A percentile compares a stretch with the other conserved stretches of the same genome.
phyloP scores from a whole-genome alignment of 2,329 filamentous ascomycete genomes.

The Sporothrix humicola region DNA sequence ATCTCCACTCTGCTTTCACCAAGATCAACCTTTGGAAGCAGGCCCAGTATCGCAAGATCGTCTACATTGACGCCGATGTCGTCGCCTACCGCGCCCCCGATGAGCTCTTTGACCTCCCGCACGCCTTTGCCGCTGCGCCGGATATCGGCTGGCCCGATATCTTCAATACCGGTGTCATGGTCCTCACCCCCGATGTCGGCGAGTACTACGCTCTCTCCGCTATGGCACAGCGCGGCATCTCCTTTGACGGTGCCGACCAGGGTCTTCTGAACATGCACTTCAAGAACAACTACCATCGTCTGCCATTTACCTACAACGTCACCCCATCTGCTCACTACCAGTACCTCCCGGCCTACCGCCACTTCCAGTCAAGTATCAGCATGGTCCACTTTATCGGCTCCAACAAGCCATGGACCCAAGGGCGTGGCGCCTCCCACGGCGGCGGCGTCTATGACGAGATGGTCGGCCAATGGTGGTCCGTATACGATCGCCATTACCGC shows the following conservation, averaged over 20 bases:
- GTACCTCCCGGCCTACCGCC: slow-evolving; percentile 91
- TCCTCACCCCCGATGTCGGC: slow-evolving; percentile 80
- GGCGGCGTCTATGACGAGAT: slow-evolving; percentile 79
- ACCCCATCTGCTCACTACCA: slow-evolving; percentile 97
- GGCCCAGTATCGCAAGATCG: slow-evolving; percentile 86
- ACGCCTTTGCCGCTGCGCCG: slow-evolving; percentile 74
- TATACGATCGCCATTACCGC: slow-evolving; percentile 86
- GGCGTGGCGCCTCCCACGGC: slow-evolving; percentile 60
- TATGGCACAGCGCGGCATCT: slow-evolving; percentile 84
- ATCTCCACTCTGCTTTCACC: slow-evolving; percentile 91
- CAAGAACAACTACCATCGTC: slow-evolving; percentile 77
- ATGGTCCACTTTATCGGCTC: slow-evolving; percentile 94
- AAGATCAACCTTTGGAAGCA: slow-evolving; percentile 96
- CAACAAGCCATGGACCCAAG: slow-evolving; percentile 84
- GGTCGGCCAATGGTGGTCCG: slow-evolving; percentile 87
- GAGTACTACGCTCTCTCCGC: slow-evolving; percentile 86
- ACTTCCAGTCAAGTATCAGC: slow-evolving; percentile 88
- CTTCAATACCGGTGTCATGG: slow-evolving; percentile 98
- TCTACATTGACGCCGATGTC: slow-evolving; percentile 93
- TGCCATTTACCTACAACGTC: slow-evolving; percentile 97
- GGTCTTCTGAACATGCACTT: slow-evolving; percentile 96
- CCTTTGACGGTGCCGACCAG: slow-evolving; percentile 97
- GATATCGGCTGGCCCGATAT: slow-evolving; percentile 98
- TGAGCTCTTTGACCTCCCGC: slow-evolving; percentile 77
- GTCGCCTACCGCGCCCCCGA: slow-evolving; percentile 90